Conservation (phyloP, 768 basidiomycete species). For the Chalciporus chontae region DNA sequence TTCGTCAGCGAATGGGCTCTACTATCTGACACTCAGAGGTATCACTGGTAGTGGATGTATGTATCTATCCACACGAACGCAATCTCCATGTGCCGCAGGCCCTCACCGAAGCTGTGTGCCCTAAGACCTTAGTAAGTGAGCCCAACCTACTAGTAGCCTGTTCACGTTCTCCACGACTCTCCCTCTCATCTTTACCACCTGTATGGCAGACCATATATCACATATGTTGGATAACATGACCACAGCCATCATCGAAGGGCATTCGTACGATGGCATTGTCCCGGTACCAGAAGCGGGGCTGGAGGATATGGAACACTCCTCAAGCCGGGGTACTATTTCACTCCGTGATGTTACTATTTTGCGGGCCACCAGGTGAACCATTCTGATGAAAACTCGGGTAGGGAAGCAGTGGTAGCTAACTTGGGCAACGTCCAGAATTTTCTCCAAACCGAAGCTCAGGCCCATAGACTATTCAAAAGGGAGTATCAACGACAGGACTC, state of each 20-base stretch:
- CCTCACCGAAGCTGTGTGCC: background rate
- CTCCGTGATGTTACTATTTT: background rate
- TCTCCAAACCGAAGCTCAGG: background rate
- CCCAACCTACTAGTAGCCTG: too few species aligned
- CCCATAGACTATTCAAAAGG: background rate
- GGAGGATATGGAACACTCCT: background rate
- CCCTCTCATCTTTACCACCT: background rate
- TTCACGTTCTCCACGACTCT: background rate
- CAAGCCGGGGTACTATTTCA: background rate
- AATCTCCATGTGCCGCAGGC: too few species aligned
- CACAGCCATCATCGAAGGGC: background rate
- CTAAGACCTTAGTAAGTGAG: background rate
- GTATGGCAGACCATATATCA: background rate
- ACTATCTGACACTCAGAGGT: too few species aligned
- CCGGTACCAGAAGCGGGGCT: background rate
- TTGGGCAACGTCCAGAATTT: too few species aligned
- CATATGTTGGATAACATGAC: background rate
- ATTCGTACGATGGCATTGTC: slow-evolving; percentile 4
- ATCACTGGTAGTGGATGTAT: too few species aligned
- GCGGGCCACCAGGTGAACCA: background rate
- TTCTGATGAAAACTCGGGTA: too few species aligned
- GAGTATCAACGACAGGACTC: background rate
- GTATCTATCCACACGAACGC: background rate
- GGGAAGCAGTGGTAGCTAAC: too few species aligned
- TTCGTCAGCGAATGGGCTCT: too few species aligned